Base-by-base conservation (phyloP, 768 basidiomycete species). In the Tubosaeta brunneosetosa region DNA sequence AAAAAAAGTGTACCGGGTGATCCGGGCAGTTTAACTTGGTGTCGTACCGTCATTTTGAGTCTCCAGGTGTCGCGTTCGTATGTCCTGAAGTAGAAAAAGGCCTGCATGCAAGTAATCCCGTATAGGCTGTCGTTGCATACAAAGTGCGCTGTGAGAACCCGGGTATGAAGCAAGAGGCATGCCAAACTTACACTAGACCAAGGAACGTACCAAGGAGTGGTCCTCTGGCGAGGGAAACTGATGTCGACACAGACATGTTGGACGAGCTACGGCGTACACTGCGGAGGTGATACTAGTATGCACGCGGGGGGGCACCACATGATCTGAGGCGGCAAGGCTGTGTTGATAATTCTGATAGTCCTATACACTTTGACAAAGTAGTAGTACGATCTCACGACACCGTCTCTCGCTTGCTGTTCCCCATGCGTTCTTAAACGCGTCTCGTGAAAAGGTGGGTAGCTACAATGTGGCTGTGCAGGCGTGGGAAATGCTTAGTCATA, bases 181-280 rank as follows among this genome's bases (percentile, higher is more conserved):
- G 22, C n/a, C n/a, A n/a, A 34, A 57, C 63, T 61, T 53, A 55
- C 66, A 50, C 14, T 19, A 63, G 26, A 31, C 61, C 59, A 12
- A 68, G 33, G 14, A 65, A 64, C 0, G 63, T 60, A 32, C 67
- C 66, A 12, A 68, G 31, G 40, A 67, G 63, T 1, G 65, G 67
- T 0, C 66, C 67, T 53, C 66, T 54, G 3, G 33, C 51, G n/a
- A 66, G 57, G 2, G 60, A 43, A 19, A 55, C 36, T 16, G 32
- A 44, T 5, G 44, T 62, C 12, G 36, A 9, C 9, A 37, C 40
- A 12, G 62, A 47, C 59, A 61, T 64, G 31, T 26, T 5, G n/a
- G 27, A 31, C 6, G 37, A 29, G 9, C 38, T 40, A 40, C 38
- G 38, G 41, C 25, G 22, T 42, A 10, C 41, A 42, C 41, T 42